These are phyloP conservation scores for Brassica cretica DNA, from an alignment of 345 rosid genomes.

Conservation along the genomic window DNA sequence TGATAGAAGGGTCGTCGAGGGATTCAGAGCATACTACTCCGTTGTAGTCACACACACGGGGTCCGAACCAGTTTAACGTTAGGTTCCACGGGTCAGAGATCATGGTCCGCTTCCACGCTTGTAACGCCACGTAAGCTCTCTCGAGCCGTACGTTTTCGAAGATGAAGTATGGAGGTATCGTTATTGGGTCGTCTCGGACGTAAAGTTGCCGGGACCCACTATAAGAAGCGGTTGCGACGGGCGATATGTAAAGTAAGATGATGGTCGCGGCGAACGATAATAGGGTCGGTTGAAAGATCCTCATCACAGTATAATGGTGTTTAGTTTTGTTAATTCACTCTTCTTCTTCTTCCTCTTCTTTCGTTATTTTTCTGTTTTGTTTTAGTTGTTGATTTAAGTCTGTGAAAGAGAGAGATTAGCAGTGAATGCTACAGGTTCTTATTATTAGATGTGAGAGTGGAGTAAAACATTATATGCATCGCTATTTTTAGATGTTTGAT, in stretches of 20 bases:
- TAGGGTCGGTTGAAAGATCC: slow-evolving; percentile 13
- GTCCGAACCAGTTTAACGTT: slow-evolving; percentile 67
- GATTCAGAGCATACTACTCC: slow-evolving; percentile 65
- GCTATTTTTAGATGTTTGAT: slow-evolving; percentile 29
- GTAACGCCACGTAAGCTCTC: slow-evolving; percentile 73
- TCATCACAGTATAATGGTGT: slow-evolving; percentile 41
- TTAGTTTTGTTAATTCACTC: slow-evolving; percentile 16
- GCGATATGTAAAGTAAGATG: slow-evolving; percentile 30
- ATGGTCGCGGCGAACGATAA: slow-evolving; percentile 25
- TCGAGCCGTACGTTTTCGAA: slow-evolving; percentile 62
- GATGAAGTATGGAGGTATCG: slow-evolving; percentile 42
- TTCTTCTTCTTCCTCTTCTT: slow-evolving; percentile 18
- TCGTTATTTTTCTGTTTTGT: neutral
- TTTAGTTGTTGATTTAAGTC: slow-evolving; percentile 10
- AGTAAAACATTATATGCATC: neutral
- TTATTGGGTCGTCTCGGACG: slow-evolving; percentile 35
- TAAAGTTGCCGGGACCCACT: slow-evolving; percentile 33
- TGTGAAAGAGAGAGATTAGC: slow-evolving; percentile 18
- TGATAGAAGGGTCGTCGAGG: slow-evolving; percentile 50
- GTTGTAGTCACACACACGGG: slow-evolving; percentile 74
- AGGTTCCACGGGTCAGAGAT: slow-evolving; percentile 65
- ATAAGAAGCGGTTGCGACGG: neutral
- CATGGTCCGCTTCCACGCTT: slow-evolving; percentile 75
- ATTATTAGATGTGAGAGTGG: slow-evolving; percentile 12
- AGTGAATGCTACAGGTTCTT: slow-evolving; percentile 20